phyloP scores from a whole-genome alignment of 345 rosid species.

The Eucalyptus marginata region DNA sequence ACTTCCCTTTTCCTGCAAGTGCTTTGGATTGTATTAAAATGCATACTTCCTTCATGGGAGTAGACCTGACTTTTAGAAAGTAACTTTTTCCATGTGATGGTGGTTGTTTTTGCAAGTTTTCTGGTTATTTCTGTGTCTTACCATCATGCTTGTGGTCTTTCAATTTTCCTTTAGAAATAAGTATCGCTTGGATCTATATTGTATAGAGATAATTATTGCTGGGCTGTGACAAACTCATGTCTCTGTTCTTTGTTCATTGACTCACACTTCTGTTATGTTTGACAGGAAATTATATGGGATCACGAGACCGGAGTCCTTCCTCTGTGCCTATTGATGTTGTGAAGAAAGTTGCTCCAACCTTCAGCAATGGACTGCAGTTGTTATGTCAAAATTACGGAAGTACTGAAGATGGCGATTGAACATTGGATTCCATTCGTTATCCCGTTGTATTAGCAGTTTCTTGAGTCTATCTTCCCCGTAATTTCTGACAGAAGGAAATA shows the following conservation, averaged over 20 bases:
- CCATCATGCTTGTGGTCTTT: background rate
- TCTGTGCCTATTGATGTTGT: conserved; percentile 26
- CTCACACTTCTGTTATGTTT: background rate
- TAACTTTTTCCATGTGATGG: background rate
- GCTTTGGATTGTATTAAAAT: background rate
- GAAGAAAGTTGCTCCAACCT: conserved; percentile 25
- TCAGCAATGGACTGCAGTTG: conserved; percentile 28
- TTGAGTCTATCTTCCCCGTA: background rate
- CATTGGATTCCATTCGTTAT: too few relatives aligned
- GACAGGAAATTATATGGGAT: background rate
- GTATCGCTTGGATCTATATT: background rate
- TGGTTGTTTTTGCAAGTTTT: background rate
- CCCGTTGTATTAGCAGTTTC: background rate
- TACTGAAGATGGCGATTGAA: conserved; percentile 21
- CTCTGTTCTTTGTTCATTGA: background rate
- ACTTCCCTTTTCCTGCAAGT: background rate
- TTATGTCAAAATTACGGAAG: conserved; percentile 45
- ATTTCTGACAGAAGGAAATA: background rate
- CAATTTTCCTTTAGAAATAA: background rate
- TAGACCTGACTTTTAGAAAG: too few relatives aligned
- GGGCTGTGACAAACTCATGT: background rate
- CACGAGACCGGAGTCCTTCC: background rate
- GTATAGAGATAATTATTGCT: background rate
- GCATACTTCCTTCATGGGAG: background rate
- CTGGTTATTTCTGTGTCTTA: background rate